These are phyloP conservation scores for Alternaria conjuncta DNA, from an alignment of 2,329 filamentous ascomycete genomes.

Conservation along the genomic window DNA sequence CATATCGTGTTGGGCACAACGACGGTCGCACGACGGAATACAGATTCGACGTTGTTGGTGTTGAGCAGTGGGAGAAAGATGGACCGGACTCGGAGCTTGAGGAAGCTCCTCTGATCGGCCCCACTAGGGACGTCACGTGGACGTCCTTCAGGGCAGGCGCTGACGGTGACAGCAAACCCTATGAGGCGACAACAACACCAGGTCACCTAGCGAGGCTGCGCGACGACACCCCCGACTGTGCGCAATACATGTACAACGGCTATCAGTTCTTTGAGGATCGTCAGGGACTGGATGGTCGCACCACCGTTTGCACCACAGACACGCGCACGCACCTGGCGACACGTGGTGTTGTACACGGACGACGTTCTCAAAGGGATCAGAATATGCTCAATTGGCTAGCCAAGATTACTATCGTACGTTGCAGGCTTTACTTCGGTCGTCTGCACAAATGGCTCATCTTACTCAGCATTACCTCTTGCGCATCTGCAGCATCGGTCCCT, in stretches of 20 bases:
- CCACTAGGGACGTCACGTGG: neutral
- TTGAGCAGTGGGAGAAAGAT: neutral
- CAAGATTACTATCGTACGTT: neutral
- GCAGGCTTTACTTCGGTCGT: neutral
- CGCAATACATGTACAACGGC: neutral
- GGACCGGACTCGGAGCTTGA: neutral
- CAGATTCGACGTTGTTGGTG: neutral
- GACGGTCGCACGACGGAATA: neutral
- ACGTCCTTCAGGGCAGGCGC: neutral
- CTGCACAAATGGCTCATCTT: neutral
- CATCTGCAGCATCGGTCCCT: constrained; percentile 43
- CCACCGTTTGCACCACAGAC: neutral
- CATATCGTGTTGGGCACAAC: neutral
- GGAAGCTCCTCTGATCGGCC: neutral
- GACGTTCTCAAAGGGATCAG: neutral
- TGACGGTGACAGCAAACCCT: neutral
- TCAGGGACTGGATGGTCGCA: neutral
- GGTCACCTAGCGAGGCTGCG: neutral
- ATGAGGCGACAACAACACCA: neutral
- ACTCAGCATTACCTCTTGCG: constrained; percentile 6
- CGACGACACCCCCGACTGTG: neutral
- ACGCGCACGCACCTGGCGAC: neutral
- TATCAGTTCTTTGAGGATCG: neutral
- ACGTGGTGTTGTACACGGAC: neutral
- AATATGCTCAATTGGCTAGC: neutral